A percentile compares a stretch with the other conserved stretches of the same genome.
Evolutionary conservation across 805 yeast species (phyloP).

Genomic region (Kregervanrija delftensis): DNA sequence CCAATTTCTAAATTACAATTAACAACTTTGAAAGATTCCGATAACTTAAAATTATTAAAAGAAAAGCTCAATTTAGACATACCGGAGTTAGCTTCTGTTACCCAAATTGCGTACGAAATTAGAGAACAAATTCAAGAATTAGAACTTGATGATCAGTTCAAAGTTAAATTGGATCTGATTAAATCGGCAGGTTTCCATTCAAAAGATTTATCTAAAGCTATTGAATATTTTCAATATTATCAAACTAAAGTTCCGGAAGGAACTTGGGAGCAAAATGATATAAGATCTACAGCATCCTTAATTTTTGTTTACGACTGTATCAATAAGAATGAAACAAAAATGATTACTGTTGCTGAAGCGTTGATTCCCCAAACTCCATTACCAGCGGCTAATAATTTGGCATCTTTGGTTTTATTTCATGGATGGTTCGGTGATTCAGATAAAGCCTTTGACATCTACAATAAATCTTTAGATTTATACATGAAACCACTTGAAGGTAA

Average conservation of each 20-base stretch:
- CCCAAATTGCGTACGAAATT: conserved; percentile 10
- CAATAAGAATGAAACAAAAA: conserved; percentile 5
- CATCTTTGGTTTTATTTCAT: conserved; percentile 19
- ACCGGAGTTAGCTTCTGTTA: conserved; percentile 5
- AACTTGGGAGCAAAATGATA: conserved; percentile 13
- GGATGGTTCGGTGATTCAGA: conserved; percentile 26
- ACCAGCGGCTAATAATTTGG: conserved; percentile 20
- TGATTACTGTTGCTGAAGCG: conserved; percentile 20
- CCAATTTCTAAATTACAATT: conserved; percentile 19
- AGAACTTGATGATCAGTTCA: conserved; percentile 11
- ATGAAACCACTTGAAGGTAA: conserved; percentile 14
- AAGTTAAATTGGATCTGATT: conserved; percentile 11
- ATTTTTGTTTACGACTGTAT: conserved; percentile 20
- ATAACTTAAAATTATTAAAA: conserved; percentile 7
- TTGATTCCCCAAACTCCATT: conserved; percentile 21
- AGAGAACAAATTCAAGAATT: conserved; percentile 12
- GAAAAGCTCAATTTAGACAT: neutral
- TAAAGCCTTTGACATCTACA: conserved; percentile 27
- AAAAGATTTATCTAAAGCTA: conserved; percentile 15
- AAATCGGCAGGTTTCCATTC: conserved; percentile 20
- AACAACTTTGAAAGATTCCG: conserved; percentile 7
- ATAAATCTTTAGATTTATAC: conserved; percentile 18
- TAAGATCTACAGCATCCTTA: conserved; percentile 18
- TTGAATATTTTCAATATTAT: conserved; percentile 18
- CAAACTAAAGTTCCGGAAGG: conserved; percentile 21